A percentile compares a stretch with the other conserved stretches of the same genome.
Evolutionary conservation across 129 eudicot genomes (phyloP).

Genomic region (Escallonia rubra): DNA sequence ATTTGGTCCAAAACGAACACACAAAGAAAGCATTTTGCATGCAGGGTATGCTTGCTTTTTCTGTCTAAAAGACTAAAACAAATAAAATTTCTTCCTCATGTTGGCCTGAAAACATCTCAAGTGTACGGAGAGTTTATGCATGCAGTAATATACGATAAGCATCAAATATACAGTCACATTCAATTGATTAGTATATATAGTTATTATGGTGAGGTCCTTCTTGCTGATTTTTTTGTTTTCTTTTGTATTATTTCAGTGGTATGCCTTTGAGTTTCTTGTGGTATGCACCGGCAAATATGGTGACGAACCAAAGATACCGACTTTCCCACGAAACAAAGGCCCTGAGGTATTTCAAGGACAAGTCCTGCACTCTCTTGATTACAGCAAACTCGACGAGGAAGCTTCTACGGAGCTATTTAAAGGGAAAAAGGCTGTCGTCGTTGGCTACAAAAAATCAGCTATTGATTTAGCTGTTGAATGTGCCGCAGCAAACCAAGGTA

Average conservation of each 20-base stretch:
- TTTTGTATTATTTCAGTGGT: slow-evolving; percentile 52
- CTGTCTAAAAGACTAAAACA: no score
- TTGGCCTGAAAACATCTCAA: no score
- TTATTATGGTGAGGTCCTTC: background rate
- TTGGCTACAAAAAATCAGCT: slow-evolving; percentile 94
- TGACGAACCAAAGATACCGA: slow-evolving; percentile 66
- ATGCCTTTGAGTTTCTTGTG: slow-evolving; percentile 76
- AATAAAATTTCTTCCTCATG: no score
- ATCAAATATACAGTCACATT: no score
- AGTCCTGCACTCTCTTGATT: slow-evolving; percentile 81
- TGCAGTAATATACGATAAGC: no score
- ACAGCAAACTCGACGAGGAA: slow-evolving; percentile 57
- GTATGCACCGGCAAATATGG: slow-evolving; percentile 93
- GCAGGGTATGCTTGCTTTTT: no score
- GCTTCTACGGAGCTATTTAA: slow-evolving; percentile 45
- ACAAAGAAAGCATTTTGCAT: no score
- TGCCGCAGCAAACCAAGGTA: slow-evolving; percentile 94
- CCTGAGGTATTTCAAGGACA: slow-evolving; percentile 71
- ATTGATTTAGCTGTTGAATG: slow-evolving; percentile 94
- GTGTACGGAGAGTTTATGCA: no score
- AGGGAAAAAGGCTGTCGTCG: slow-evolving; percentile 80
- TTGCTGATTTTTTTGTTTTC: background rate
- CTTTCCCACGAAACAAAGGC: slow-evolving; percentile 66
- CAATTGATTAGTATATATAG: no score
- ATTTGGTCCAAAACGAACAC: no score